Percentiles rank a stretch among this genome's conserved stretches.
Evolutionary conservation across 495 filamentous ascomycete genomes (phyloP).

Genomic region (Penicillium desertorum): DNA sequence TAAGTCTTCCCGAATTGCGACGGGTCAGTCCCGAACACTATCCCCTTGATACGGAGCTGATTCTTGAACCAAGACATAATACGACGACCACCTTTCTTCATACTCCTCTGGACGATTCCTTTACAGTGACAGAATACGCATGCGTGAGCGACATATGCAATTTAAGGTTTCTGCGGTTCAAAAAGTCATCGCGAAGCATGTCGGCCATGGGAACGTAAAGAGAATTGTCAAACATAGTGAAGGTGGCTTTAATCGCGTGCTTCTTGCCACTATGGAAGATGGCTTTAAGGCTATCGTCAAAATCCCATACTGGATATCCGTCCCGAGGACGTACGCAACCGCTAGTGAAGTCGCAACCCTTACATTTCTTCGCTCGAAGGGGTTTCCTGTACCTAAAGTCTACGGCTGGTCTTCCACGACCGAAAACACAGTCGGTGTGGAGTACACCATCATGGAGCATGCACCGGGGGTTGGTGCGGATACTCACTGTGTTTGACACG

Average conservation of each 20-base stretch:
- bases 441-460: neutral
- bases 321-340: constrained; percentile 25
- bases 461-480: no score
- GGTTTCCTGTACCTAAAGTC: constrained; percentile 24
- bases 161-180: constrained; percentile 26
- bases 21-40: no score
- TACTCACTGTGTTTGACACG: neutral
- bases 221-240: constrained; percentile 24
- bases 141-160: constrained; percentile 20
- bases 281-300: constrained; percentile 27
- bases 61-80: no score
- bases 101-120: constrained; percentile 22
- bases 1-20: no score
- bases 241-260: constrained; percentile 32
- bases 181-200: constrained; percentile 12
- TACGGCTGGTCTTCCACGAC: constrained; percentile 15
- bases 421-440: neutral
- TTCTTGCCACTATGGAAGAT: constrained; percentile 30
- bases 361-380: constrained; percentile 28
- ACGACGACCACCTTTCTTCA: constrained; percentile 12
- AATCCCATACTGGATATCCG: constrained; percentile 24
- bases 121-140: constrained; percentile 23
- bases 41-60: no score
- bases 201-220: constrained; percentile 11
- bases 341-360: constrained; percentile 42